Evolutionary conservation across 2,329 filamentous ascomycete species (phyloP).

Genomic region (Hirsutella thompsonii): DNA sequence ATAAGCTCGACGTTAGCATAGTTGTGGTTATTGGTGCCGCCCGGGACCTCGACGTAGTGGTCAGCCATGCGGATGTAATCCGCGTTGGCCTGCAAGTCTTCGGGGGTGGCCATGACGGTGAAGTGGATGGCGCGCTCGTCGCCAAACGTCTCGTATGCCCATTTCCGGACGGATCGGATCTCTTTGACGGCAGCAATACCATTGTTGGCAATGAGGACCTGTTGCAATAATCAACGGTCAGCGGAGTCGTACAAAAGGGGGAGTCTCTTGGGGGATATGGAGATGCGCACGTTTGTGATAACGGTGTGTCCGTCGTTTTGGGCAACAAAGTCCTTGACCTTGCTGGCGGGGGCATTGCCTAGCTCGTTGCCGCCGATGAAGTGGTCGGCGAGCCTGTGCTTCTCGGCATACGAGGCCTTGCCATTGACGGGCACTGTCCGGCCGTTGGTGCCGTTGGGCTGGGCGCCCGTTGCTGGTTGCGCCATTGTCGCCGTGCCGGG

Average conservation of each 20-base stretch:
- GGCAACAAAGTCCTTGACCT: conserved; percentile 93
- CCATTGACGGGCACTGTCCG: conserved; percentile 43
- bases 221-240: conserved; percentile 1
- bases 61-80: conserved; percentile 99
- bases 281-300: conserved; percentile 74
- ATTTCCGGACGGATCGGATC: conserved; percentile 98
- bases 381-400: conserved; percentile 74
- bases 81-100: conserved; percentile 93
- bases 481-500: conserved; percentile 25
- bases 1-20: conserved; percentile 99
- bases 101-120: conserved; percentile 98
- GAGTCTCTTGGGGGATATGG: too few relatives aligned
- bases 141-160: conserved; percentile 99
- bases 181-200: conserved; percentile 99
- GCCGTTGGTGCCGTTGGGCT: conserved; percentile 28
- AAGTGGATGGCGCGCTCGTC: conserved; percentile 98
- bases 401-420: conserved; percentile 60
- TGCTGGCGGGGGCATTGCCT: conserved; percentile 66
- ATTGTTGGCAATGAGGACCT: conserved; percentile 99
- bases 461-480: conserved; percentile 22
- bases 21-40: conserved; percentile 99
- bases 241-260: too few relatives aligned
- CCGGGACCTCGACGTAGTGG: conserved; percentile 97
- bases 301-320: conserved; percentile 88
- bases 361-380: conserved; percentile 94